Conservation (phyloP, 345 rosid species). For the Combretum micranthum region DNA sequence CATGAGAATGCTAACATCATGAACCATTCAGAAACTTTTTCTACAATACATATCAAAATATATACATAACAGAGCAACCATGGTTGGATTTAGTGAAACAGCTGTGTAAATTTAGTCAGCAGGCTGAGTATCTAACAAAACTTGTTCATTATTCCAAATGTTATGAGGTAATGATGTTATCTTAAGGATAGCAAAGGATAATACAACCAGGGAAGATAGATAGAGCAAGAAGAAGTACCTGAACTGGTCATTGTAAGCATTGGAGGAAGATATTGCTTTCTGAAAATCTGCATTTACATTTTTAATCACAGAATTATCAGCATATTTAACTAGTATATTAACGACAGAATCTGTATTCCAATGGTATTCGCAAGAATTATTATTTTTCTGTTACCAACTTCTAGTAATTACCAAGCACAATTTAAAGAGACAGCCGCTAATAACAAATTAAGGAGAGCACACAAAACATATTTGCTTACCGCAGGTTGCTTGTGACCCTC, state of each 20-base stretch:
- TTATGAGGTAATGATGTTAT: background rate
- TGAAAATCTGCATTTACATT: constrained; percentile 73
- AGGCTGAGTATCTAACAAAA: too few species aligned
- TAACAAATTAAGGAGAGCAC: background rate
- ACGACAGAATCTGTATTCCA: too few species aligned
- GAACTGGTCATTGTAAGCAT: constrained; percentile 96
- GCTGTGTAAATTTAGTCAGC: too few species aligned
- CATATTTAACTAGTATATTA: background rate
- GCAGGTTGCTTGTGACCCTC: constrained; percentile 99
- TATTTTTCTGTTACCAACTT: background rate
- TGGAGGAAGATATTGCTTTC: constrained; percentile 92
- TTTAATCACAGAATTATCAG: constrained; percentile 5
- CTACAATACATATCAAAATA: too few species aligned
- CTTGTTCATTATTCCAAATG: too few species aligned
- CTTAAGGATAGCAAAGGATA: constrained; percentile 1
- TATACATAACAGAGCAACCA: too few species aligned
- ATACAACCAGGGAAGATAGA: background rate
- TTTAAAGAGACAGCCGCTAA: background rate
- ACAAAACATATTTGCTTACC: constrained; percentile 28
- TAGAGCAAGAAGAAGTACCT: constrained; percentile 32
- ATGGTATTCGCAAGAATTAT: background rate
- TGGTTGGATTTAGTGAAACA: too few species aligned
- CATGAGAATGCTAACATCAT: too few species aligned
- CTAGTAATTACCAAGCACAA: background rate
- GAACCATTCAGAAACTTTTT: too few species aligned